These are phyloP conservation scores for Cylindrotheca fusiformis DNA, from an alignment of 108 stramenopile species.

Conservation along the genomic window DNA sequence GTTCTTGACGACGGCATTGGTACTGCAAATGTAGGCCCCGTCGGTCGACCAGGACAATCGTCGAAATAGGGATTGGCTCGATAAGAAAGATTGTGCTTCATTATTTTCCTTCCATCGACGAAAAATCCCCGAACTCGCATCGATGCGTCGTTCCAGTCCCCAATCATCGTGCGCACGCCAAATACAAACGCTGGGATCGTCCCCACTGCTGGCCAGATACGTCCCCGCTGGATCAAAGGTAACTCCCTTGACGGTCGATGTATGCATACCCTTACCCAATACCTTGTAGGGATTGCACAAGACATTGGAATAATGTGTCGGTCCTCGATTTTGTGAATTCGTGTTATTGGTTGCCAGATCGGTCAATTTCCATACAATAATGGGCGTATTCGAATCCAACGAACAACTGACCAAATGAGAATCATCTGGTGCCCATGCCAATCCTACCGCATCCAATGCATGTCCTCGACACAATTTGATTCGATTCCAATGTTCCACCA, in stretches of 20 bases:
- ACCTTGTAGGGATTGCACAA: conserved; percentile 71
- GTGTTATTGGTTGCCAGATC: conserved; percentile 37
- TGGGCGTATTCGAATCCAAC: conserved; percentile 79
- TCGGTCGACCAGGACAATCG: conserved; percentile 85
- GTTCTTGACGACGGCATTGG: conserved; percentile 79
- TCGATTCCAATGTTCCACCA: conserved; percentile 86
- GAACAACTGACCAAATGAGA: conserved; percentile 82
- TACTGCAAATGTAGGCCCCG: conserved; percentile 82
- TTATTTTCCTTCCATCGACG: conserved; percentile 45
- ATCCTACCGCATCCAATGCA: conserved; percentile 80
- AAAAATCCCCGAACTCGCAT: conserved; percentile 71
- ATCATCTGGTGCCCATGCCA: conserved; percentile 92
- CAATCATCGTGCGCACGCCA: conserved; percentile 89
- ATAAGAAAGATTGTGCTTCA: conserved; percentile 56
- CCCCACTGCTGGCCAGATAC: conserved; percentile 77
- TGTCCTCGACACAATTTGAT: conserved; percentile 85
- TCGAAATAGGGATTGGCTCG: conserved; percentile 74
- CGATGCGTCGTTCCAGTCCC: conserved; percentile 79
- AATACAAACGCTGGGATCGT: conserved; percentile 84
- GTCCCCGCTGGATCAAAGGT: conserved; percentile 86
- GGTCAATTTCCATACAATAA: conserved; percentile 81
- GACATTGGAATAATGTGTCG: conserved; percentile 34
- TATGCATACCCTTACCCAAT: conserved; percentile 65
- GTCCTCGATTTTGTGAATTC: too few relatives aligned
- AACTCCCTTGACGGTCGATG: conserved; percentile 85